Evolutionary conservation across 257 asterid genomes (phyloP).

Genomic region (Eustoma russellianum): DNA sequence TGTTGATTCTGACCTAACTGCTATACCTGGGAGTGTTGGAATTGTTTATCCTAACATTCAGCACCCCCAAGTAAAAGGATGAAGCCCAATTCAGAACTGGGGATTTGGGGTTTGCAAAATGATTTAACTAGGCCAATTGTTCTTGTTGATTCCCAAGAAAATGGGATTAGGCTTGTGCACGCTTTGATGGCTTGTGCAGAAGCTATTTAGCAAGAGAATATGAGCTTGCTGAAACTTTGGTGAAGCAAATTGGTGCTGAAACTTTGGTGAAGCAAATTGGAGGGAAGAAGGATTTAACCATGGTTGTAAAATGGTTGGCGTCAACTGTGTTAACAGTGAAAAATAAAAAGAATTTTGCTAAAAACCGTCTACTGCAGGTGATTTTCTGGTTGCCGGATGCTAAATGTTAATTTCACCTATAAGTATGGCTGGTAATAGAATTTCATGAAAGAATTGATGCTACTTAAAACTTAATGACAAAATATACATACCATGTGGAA

Average conservation of each 20-base stretch:
- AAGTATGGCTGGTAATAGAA: too few species aligned
- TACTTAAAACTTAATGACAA: too few species aligned
- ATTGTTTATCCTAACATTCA: conserved; percentile 40
- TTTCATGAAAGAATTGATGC: too few species aligned
- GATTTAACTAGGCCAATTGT: conserved; percentile 43
- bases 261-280: too few species aligned
- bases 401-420: too few species aligned
- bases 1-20: conserved; percentile 77
- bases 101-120: conserved; percentile 8
- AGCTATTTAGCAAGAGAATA: conserved; percentile 60
- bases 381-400: too few species aligned
- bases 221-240: conserved; percentile 58
- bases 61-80: conserved; percentile 41
- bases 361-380: too few species aligned
- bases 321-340: too few species aligned
- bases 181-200: conserved; percentile 85
- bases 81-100: conserved; percentile 17
- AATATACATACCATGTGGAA: too few species aligned
- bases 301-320: too few species aligned
- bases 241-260: conserved; percentile 68
- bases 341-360: too few species aligned
- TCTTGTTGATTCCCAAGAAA: conserved; percentile 74
- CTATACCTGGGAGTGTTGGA: conserved; percentile 68
- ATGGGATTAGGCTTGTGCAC: conserved; percentile 75
- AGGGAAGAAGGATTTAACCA: too few species aligned